Evolutionary conservation across 306 rosid genomes (phyloP).

Genomic region (Aeschynomene evenia): DNA sequence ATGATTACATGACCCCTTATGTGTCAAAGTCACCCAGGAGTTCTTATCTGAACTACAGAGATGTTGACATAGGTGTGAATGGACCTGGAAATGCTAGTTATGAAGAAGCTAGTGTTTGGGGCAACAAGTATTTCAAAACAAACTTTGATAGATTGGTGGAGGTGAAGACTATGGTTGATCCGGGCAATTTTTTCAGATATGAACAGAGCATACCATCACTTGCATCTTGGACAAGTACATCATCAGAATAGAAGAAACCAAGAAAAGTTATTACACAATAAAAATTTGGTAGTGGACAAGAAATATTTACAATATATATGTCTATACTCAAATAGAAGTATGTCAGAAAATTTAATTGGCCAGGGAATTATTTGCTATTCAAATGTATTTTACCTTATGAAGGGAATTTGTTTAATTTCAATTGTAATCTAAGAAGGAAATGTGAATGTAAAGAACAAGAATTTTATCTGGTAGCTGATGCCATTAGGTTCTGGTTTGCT

Average conservation of each 20-base stretch:
- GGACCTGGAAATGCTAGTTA: slow-evolving; percentile 47
- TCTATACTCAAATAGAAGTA: background rate
- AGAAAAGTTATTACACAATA: background rate
- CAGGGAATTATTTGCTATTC: background rate
- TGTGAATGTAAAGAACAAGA: background rate
- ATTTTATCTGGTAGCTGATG: background rate
- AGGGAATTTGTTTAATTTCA: background rate
- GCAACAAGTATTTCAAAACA: slow-evolving; percentile 59
- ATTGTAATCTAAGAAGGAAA: background rate
- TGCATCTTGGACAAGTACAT: slow-evolving; percentile 20
- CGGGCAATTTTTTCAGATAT: slow-evolving; percentile 57
- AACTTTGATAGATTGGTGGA: slow-evolving; percentile 64
- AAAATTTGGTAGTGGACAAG: background rate
- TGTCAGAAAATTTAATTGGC: background rate
- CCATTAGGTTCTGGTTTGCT: background rate
- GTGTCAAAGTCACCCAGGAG: slow-evolving; percentile 67
- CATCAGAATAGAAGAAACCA: slow-evolving; percentile 32
- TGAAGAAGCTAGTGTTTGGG: slow-evolving; percentile 62
- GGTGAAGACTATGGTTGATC: slow-evolving; percentile 61
- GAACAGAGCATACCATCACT: slow-evolving; percentile 74
- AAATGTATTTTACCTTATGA: background rate
- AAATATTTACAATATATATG: background rate
- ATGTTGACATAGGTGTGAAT: slow-evolving; percentile 69
- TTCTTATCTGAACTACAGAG: slow-evolving; percentile 72
- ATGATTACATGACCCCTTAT: slow-evolving; percentile 63